These are phyloP conservation scores for Yarrowia sp. DNA, from an alignment of 805 yeast species.

Conservation along the genomic window DNA sequence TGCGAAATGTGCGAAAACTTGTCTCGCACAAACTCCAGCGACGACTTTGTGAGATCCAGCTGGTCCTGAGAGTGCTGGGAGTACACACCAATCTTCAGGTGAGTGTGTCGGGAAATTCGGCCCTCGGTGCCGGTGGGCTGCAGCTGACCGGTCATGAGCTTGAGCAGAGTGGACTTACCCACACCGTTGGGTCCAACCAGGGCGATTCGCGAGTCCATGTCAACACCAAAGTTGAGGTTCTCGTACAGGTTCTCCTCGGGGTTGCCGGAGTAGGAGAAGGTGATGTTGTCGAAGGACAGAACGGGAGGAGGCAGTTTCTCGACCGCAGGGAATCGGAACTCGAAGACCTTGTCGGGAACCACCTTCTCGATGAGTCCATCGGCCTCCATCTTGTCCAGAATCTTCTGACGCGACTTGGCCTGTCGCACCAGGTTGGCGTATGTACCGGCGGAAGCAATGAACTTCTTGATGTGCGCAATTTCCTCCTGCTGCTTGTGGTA, in stretches of 20 bases:
- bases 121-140: slow-evolving; percentile 79
- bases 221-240: slow-evolving; percentile 94
- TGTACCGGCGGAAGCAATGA: slow-evolving; percentile 99
- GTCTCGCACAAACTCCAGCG: slow-evolving; percentile 96
- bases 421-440: slow-evolving; percentile 98
- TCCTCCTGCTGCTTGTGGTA: slow-evolving; percentile 98
- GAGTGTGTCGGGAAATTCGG: slow-evolving; percentile 96
- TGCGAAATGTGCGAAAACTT: slow-evolving; percentile 88
- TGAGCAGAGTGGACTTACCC: slow-evolving; percentile 95
- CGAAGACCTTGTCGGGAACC: slow-evolving; percentile 88
- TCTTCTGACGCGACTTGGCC: slow-evolving; percentile 99
- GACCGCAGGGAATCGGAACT: slow-evolving; percentile 92
- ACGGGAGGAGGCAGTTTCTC: slow-evolving; percentile 99
- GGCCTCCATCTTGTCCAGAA: slow-evolving; percentile 99
- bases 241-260: slow-evolving; percentile 88
- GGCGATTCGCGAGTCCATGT: slow-evolving; percentile 98
- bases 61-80: slow-evolving; percentile 99
- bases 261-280: slow-evolving; percentile 80
- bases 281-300: slow-evolving; percentile 91
- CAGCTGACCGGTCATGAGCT: slow-evolving; percentile 94
- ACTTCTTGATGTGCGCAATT: slow-evolving; percentile 96
- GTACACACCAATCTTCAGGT: slow-evolving; percentile 96
- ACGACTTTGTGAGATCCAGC: slow-evolving; percentile 92
- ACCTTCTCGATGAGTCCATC: slow-evolving; percentile 93
- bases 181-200: slow-evolving; percentile 99